Evolutionary conservation across 805 yeast genomes (phyloP), one percentile per base, ranked within the genome.

Genomic region (Wickerhamiella dianesei): DNA sequence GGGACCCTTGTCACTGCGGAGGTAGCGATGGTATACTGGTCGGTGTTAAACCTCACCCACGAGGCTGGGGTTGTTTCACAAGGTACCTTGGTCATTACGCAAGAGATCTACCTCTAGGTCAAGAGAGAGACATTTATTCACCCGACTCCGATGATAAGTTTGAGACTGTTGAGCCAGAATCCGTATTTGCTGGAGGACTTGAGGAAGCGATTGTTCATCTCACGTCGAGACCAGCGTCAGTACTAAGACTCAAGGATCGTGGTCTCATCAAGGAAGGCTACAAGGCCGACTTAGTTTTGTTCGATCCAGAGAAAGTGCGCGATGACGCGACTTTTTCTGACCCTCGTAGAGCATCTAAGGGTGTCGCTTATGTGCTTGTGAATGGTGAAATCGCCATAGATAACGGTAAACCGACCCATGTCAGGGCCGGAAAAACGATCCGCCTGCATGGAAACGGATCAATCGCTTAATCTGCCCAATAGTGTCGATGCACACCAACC

Each of bases 1-100:
- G 35, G 37, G 51, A 48, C 43, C 3, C 25, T 16, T 44, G 42
- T 37, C 53, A 50, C 29, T 44, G 47, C 18, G 53, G 53, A 8
- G 53, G 53, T 16, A 45, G 49, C 21, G 53, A 50, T n/a, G 47
- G 53, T 8, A 50, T 50, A 16, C 40, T 50, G n/a, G 44, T 47
- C 9, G 44, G 53, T 35, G 20, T 36, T 14, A 50, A 50, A 18
- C 51, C 51, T 4, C 53, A 50, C 29, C 53, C 53, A 6, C 47
- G 53, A 3, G 53, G 47, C 14, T 44, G 47, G 44, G 53, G 53
- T 12, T 43, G 48, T 13, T 50, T 50, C 46, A 48, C 53, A 35
- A 16, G 53, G 41, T 50, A 45, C 25, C 44, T 50, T 8, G 53
- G 53, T 16, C 53, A 50, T 39, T 50, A 50, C 35, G 48, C 46